These are phyloP conservation scores for Entrophospora sp. DNA, from an alignment of 192 early-diverging fungal species.

Conservation along the genomic window DNA sequence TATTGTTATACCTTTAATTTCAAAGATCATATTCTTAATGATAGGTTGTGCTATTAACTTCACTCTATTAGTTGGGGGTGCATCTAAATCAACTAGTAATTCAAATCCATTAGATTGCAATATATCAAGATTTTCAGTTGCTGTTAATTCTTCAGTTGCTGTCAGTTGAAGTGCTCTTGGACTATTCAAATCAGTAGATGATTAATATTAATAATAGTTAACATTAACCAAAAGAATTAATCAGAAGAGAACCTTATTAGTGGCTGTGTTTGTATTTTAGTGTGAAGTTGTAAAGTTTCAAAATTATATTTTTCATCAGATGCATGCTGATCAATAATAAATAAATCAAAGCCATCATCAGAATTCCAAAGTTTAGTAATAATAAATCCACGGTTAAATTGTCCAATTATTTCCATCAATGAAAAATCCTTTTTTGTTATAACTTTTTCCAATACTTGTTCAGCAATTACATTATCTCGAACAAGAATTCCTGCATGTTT, in stretches of 20 bases:
- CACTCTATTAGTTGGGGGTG: slow-evolving; percentile 52
- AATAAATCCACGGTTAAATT: slow-evolving; percentile 98
- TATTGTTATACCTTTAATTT: slow-evolving; percentile 54
- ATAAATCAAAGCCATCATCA: slow-evolving; percentile 54
- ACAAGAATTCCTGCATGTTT: background rate
- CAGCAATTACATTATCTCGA: slow-evolving; percentile 37
- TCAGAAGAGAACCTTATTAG: slow-evolving; percentile 63
- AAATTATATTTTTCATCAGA: slow-evolving; percentile 97
- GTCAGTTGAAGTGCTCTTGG: slow-evolving; percentile 63
- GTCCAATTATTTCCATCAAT: slow-evolving; percentile 81
- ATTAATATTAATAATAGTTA: no score
- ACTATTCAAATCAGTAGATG: no score
- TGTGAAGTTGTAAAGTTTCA: slow-evolving; percentile 65
- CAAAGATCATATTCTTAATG: slow-evolving; percentile 67
- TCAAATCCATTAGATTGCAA: slow-evolving; percentile 79
- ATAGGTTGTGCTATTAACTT: slow-evolving; percentile 64
- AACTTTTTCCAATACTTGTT: slow-evolving; percentile 34
- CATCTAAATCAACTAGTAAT: slow-evolving; percentile 50
- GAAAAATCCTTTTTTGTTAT: slow-evolving; percentile 76
- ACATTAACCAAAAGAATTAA: no score
- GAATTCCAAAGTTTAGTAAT: slow-evolving; percentile 55
- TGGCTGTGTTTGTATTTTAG: slow-evolving; percentile 53
- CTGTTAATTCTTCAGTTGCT: slow-evolving; percentile 69
- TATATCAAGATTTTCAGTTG: slow-evolving; percentile 61
- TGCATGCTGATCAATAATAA: slow-evolving; percentile 97